Evolutionary conservation across 805 yeast genomes (phyloP), one percentile per base, ranked within the genome.

Genomic region (Wickerhamiella alocasiicola): DNA sequence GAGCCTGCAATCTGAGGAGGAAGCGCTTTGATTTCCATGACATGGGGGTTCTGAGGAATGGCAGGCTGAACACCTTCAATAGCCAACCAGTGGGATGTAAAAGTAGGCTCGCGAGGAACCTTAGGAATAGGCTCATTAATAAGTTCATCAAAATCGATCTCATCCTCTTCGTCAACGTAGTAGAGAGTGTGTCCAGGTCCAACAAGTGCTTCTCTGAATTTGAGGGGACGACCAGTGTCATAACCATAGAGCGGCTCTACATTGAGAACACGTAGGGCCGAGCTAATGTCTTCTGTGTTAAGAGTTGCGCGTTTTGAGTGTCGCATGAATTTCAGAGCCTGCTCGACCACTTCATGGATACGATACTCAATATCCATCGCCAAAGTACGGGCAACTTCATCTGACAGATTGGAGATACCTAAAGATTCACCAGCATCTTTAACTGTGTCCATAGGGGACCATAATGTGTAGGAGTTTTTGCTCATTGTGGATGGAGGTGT

Each of bases 341-440:
- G 94, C 58, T 91, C 98, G 45, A 93, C 65, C 29, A 91, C 81
- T 62, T 91, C 97, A 58, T 88, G 88, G 49, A 91, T 82, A 47
- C 98, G 72, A 59, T 93, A 91, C 63, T 91, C 99, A n/a, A 91
- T 93, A 57, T 91, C 99, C 98, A 91, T 91, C 5, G 99, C 97
- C 46, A 91, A 65, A 47, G 91, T 83, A 55, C 84, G 82, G 36
- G 95, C 81, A 2, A 88, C 94, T 45, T 93, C 98, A 41, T 88
- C 97, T 24, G 83, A 81, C 36, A 91, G 65, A 29, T 60, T 61
- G 3, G 68, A 60, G 27, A 91, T 68, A 1, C 98, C 98, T 9
- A 91, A 65, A 2, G 84, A 72, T 56, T 91, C 98, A 0, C 96
- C 95, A 12, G 83, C 95, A 65, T 91, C 98, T 54, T 78, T 81